Conservation (phyloP, 768 basidiomycete genomes). For the Hericium rajendrae region DNA sequence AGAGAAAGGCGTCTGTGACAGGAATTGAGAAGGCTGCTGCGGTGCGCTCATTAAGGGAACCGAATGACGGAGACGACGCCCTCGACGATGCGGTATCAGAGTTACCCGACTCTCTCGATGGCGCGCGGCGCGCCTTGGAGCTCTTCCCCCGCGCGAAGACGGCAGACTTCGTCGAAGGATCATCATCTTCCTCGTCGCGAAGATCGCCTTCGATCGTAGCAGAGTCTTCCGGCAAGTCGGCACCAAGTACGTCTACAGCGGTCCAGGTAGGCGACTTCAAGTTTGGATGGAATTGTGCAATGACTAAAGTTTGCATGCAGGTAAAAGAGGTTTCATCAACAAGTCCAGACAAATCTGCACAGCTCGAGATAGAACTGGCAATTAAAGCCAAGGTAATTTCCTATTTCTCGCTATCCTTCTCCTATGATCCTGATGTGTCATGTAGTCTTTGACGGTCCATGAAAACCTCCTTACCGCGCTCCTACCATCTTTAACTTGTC, state of each 20-base stretch:
- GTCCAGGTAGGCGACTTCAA: neutral
- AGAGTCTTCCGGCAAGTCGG: too few relatives aligned
- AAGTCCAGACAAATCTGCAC: too few relatives aligned
- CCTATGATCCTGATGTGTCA: neutral
- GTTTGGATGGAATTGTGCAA: too few relatives aligned
- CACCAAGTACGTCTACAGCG: neutral
- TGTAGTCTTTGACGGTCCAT: conserved; percentile 27
- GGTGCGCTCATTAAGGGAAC: too few relatives aligned
- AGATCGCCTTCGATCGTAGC: neutral
- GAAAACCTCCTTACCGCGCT: conserved; percentile 42
- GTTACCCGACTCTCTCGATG: too few relatives aligned
- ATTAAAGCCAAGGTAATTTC: neutral
- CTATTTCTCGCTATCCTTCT: neutral
- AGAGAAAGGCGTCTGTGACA: conserved; percentile 18
- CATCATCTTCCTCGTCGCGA: neutral
- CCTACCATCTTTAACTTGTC: conserved; percentile 61
- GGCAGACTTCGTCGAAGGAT: conserved; percentile 1
- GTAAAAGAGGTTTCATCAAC: too few relatives aligned
- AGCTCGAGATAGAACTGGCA: neutral
- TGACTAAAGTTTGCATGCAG: too few relatives aligned
- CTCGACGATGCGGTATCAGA: too few relatives aligned
- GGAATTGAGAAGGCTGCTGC: neutral
- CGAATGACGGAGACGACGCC: too few relatives aligned
- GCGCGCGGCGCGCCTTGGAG: neutral
- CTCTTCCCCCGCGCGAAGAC: neutral